Evolutionary conservation across 192 early-diverging fungal genomes (phyloP).

Genomic region (Mortierella alpina): DNA sequence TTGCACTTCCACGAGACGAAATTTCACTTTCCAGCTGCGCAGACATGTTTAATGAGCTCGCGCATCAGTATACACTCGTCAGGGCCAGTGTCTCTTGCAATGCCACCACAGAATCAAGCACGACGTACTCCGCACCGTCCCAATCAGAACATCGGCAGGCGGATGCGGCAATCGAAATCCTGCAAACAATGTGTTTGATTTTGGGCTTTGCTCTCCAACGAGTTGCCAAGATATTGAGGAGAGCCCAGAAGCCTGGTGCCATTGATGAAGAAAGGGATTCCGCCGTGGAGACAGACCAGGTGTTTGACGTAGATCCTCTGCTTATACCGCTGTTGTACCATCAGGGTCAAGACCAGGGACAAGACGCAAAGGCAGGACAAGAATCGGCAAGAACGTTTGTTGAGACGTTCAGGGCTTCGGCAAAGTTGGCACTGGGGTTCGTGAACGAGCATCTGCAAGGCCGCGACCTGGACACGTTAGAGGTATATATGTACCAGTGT

Average conservation of each 20-base stretch:
- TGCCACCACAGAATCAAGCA: background rate
- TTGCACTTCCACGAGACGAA: slow-evolving; percentile 19
- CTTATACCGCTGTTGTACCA: slow-evolving; percentile 37
- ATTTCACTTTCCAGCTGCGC: slow-evolving; percentile 20
- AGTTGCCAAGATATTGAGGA: slow-evolving; percentile 20
- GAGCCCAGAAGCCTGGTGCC: background rate
- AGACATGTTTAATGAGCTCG: slow-evolving; percentile 21
- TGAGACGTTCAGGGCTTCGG: slow-evolving; percentile 27
- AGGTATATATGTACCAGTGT: background rate
- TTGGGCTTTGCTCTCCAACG: slow-evolving; percentile 32
- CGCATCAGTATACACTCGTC: slow-evolving; percentile 37
- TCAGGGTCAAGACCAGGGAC: slow-evolving; percentile 11
- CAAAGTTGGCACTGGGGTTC: slow-evolving; percentile 12
- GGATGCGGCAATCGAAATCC: slow-evolving; percentile 24
- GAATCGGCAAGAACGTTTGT: slow-evolving; percentile 1
- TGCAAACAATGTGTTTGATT: slow-evolving; percentile 39
- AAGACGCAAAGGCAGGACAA: background rate
- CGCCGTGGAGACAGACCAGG: background rate
- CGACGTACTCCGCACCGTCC: background rate
- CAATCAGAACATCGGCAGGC: slow-evolving; percentile 7
- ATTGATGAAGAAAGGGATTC: background rate
- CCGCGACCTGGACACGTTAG: slow-evolving; percentile 1
- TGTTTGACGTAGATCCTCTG: slow-evolving; percentile 47
- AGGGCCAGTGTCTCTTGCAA: background rate
- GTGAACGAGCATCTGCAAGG: slow-evolving; percentile 18